phyloP scores from a whole-genome alignment of 805 yeast genomes.

The Metschnikowia anglica region DNA sequence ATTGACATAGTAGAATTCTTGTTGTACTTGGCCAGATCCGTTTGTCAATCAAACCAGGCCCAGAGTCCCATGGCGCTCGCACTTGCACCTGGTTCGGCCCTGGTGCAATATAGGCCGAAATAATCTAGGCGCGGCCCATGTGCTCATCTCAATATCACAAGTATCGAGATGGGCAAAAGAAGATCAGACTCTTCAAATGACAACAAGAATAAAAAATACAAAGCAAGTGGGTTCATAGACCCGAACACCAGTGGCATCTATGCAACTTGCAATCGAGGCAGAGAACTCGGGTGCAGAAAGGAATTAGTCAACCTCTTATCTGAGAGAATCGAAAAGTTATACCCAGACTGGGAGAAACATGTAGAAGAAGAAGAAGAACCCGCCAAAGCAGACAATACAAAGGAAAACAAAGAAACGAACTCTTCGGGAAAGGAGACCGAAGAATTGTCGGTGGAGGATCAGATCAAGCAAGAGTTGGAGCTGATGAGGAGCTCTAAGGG shows the following conservation, averaged over 20 bases:
- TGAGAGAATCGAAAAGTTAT: constrained; percentile 38
- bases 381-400: constrained; percentile 29
- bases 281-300: constrained; percentile 73
- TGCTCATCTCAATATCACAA: background rate
- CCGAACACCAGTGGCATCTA: constrained; percentile 86
- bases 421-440: constrained; percentile 9
- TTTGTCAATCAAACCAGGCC: no score
- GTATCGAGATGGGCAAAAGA: constrained; percentile 20
- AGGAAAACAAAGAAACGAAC: constrained; percentile 12
- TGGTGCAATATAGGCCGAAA: no score
- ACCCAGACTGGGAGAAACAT: constrained; percentile 23
- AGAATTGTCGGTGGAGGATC: constrained; percentile 69
- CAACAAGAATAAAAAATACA: constrained; percentile 42
- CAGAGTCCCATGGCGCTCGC: no score
- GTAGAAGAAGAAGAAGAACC: constrained; percentile 25
- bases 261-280: constrained; percentile 82
- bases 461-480: constrained; percentile 67
- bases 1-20: background rate
- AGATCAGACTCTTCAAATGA: constrained; percentile 26
- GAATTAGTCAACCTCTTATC: constrained; percentile 62
- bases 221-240: constrained; percentile 58
- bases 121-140: constrained; percentile 5
- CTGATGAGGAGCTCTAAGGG: constrained; percentile 50
- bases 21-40: no score
- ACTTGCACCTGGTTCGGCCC: background rate